phyloP scores from a whole-genome alignment of 345 rosid genomes.

The Citropsis articulata region DNA sequence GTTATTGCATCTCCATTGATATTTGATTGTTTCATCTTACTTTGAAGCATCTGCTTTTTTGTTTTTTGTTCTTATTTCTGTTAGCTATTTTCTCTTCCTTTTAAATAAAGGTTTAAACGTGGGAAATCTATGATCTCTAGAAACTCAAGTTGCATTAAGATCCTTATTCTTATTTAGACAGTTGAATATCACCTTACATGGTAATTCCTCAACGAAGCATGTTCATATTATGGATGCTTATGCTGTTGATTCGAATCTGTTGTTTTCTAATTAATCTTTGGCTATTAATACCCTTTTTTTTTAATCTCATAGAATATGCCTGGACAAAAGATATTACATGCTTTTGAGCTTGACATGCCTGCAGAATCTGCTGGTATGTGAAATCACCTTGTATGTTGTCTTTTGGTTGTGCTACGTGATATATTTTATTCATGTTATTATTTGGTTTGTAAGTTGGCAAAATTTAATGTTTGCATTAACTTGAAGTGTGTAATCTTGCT shows the following conservation, averaged over 20 bases:
- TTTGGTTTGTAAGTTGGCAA: background rate
- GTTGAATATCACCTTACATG: background rate
- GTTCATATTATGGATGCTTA: background rate
- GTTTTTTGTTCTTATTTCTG: background rate
- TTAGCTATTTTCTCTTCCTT: background rate
- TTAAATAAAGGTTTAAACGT: background rate
- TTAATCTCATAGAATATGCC: slow-evolving; percentile 32
- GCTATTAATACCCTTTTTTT: slow-evolving; percentile 13
- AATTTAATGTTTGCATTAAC: background rate
- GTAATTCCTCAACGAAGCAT: background rate
- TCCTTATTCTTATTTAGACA: background rate
- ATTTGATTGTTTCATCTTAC: background rate
- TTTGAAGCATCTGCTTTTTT: background rate
- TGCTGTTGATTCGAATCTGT: slow-evolving; percentile 6
- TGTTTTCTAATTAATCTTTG: background rate
- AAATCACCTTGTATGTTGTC: slow-evolving; percentile 1
- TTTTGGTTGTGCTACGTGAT: slow-evolving; percentile 1
- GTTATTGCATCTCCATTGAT: background rate
- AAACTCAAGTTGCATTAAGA: background rate
- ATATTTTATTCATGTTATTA: background rate
- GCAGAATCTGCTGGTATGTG: slow-evolving; percentile 57
- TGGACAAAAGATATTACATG: slow-evolving; percentile 43
- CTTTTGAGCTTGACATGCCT: slow-evolving; percentile 51
- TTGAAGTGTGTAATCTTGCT: slow-evolving; percentile 1
- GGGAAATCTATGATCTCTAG: background rate